phyloP scores from a whole-genome alignment of 805 yeast species.

The Yamadazyma takamatsuzukensis region DNA sequence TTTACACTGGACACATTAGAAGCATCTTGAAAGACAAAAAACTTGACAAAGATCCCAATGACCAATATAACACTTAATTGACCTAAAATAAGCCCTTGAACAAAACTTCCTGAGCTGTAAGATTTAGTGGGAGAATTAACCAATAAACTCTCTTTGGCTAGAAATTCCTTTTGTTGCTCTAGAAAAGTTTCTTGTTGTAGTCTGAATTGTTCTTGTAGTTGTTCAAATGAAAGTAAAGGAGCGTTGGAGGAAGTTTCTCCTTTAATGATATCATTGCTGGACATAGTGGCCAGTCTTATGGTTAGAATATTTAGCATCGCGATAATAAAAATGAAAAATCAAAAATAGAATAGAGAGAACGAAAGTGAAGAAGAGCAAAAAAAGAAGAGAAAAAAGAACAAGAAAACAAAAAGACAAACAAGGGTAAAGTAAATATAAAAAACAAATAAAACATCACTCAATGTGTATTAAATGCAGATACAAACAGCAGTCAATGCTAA shows the following conservation, averaged over 20 bases:
- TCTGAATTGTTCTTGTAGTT: constrained; percentile 23
- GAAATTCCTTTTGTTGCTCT: constrained; percentile 23
- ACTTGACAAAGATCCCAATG: constrained; percentile 62
- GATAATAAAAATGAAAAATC: no score
- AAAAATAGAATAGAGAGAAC: no score
- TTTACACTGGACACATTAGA: constrained; percentile 35
- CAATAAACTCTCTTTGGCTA: constrained; percentile 13
- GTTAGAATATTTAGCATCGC: neutral
- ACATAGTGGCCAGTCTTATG: neutral
- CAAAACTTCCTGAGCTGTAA: constrained; percentile 54
- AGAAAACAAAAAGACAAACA: no score
- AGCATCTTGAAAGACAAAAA: constrained; percentile 72
- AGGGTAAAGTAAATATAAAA: no score
- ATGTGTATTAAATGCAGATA: no score
- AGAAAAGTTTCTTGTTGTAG: constrained; percentile 28
- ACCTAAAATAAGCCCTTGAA: constrained; percentile 72
- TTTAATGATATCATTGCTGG: constrained; percentile 10
- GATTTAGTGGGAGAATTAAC: constrained; percentile 1
- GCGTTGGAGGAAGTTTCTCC: no score
- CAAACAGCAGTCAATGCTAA: no score
- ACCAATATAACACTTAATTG: constrained; percentile 68
- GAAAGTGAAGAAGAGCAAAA: no score
- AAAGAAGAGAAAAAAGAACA: no score
- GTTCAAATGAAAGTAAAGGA: no score
- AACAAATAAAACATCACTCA: no score